These are phyloP conservation scores for Podila horticola DNA, from an alignment of 192 early-diverging fungal species.

Conservation along the genomic window DNA sequence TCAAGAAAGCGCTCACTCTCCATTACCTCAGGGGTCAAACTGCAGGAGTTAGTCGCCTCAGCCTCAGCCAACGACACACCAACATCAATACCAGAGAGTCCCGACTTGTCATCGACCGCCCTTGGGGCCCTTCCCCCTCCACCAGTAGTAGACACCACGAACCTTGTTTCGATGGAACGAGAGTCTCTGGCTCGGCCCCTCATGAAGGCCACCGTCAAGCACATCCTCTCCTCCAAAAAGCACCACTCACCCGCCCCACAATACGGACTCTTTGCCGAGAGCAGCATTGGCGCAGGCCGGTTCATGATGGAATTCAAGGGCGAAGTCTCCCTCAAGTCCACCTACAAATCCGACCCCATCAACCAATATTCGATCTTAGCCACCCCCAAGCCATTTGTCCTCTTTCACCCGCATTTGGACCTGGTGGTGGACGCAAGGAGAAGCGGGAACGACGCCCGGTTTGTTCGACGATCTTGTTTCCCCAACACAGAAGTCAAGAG, in stretches of 20 bases:
- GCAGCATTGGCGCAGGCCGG: slow-evolving; percentile 57
- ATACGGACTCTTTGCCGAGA: slow-evolving; percentile 73
- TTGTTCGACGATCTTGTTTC: slow-evolving; percentile 72
- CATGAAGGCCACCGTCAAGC: slow-evolving; percentile 54
- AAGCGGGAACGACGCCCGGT: slow-evolving; percentile 75
- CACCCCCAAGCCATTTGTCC: slow-evolving; percentile 69
- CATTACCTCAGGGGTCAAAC: slow-evolving; percentile 40
- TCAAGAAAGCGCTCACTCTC: slow-evolving; percentile 56
- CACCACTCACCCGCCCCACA: slow-evolving; percentile 35
- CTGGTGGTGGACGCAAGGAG: slow-evolving; percentile 77
- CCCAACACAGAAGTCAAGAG: slow-evolving; percentile 73
- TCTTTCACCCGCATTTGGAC: slow-evolving; percentile 72
- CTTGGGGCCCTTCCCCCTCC: slow-evolving; percentile 32
- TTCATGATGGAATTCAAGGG: slow-evolving; percentile 87
- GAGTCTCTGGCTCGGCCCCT: slow-evolving; percentile 53
- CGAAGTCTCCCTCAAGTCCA: slow-evolving; percentile 70
- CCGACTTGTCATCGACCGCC: slow-evolving; percentile 1
- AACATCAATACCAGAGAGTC: slow-evolving; percentile 14
- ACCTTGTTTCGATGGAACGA: slow-evolving; percentile 53
- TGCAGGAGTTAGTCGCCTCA: slow-evolving; percentile 31
- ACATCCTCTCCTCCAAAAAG: slow-evolving; percentile 32
- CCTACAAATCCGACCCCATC: slow-evolving; percentile 69
- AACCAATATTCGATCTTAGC: slow-evolving; percentile 76
- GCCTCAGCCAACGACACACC: slow-evolving; percentile 11
- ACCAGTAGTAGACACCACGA: slow-evolving; percentile 24